Evolutionary conservation across 2,329 filamentous ascomycete genomes (phyloP), one percentile per base, ranked within the genome.

Genomic region (Paraphoma chrysanthemicola): DNA sequence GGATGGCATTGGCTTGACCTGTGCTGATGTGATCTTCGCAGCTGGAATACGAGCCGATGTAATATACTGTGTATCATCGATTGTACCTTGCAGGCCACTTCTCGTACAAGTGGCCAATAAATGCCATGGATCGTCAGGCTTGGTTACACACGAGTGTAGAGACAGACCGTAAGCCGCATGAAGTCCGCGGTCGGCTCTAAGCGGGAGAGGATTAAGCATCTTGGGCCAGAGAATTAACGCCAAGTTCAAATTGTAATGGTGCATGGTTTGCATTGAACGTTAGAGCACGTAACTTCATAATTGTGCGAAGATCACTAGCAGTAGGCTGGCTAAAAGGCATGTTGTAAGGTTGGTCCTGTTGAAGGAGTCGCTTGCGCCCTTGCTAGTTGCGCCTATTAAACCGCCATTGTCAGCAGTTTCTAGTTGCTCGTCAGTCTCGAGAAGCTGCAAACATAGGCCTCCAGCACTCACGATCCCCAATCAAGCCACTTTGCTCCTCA

Each of bases 21-120:
- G 36, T 3, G 29, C 16, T 44, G 48, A 36, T 45, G 41, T 51
- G 16, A 51, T 39, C 42, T n/a, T 31, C 33, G 39, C 41, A 51
- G 28, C 39, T 29, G 29, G 14, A 8, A 33, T 33, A 44, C 41
- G 39, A 36, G 17, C 33, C 33, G 14, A 2, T 10, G 33, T 14
- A 36, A 36, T 36, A 36, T 36, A 36, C 33, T 36, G 9, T 14
- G 14, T 10, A 36, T 36, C 33, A 36, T 36, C 33, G 10, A 14
- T 10, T 10, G 33, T 36, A 36, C 33, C 33, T 36, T 10, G 33
- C 14, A 14, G 14, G 14, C 3, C 14, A 10, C 10, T 14, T 10
- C 33, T 36, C 33, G 33, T 10, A 3, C 10, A 3, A 10, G 9
- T 14, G 33, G 33, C 33, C 33, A 36, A 36, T 36, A 10, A 36